Percentiles rank a stretch among this genome's conserved stretches.
Evolutionary conservation across 768 basidiomycete species (phyloP).

Genomic region (Glaciozyma martinii): DNA sequence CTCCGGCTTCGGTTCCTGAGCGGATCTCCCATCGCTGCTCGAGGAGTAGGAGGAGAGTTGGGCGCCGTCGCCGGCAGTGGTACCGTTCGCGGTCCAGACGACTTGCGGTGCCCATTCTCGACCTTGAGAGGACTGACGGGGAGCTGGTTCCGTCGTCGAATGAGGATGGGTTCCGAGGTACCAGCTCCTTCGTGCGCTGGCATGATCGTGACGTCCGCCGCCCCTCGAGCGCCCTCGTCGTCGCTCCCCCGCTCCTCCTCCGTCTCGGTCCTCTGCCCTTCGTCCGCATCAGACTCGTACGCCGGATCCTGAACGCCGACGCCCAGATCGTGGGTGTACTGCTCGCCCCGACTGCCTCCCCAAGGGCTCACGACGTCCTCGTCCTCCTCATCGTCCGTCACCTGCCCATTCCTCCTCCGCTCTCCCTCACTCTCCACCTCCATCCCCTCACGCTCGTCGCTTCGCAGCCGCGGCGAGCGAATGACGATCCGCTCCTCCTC

Average conservation of each 20-base stretch:
- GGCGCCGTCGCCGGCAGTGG: not conserved
- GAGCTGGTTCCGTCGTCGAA: too few relatives aligned
- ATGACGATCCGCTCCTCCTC: not conserved
- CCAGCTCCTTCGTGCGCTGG: too few relatives aligned
- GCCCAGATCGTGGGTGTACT: constrained; percentile 17
- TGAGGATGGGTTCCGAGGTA: too few relatives aligned
- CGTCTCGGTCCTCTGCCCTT: not conserved
- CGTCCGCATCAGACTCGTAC: not conserved
- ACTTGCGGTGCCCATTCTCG: not conserved
- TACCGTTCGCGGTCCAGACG: not conserved
- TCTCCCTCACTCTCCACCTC: not conserved
- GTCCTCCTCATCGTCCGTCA: not conserved
- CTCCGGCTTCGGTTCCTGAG: constrained; percentile 1
- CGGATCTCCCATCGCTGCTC: not conserved
- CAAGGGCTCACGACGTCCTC: not conserved
- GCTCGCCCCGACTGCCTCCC: constrained; percentile 4
- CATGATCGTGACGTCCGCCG: not conserved
- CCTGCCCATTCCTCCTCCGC: not conserved
- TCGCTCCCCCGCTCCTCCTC: not conserved
- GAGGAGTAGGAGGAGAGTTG: not conserved
- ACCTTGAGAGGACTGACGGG: too few relatives aligned
- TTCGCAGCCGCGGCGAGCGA: not conserved
- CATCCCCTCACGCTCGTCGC: not conserved
- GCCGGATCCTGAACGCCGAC: not conserved
- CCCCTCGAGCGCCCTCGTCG: not conserved